Evolutionary conservation across 1,284 basidiomycete species (phyloP), one percentile per base, ranked within the genome.

Genomic region (Puccinia triticina): DNA sequence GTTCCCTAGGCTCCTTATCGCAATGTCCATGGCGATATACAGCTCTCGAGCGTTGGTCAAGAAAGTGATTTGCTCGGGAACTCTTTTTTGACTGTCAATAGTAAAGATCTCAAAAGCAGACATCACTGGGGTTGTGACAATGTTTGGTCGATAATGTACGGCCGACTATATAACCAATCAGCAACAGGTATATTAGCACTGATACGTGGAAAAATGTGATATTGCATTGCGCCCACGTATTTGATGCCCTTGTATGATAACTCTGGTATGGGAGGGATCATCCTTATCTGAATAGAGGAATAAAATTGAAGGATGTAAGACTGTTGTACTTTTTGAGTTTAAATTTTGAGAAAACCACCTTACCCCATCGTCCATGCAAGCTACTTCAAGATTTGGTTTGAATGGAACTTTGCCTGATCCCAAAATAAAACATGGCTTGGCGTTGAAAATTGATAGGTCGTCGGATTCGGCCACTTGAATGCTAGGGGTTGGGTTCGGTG

Each of bases 211-310:
- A 23, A 14, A 21, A 37, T 4, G 43, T 53, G 61, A 18, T 50
- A 71, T 11, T 14, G 29, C 55, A 37, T 66, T 37, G 53, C 8
- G 34, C 72, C 23, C 48, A 74, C 72, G 32, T 74, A 74, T 32
- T 74, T 57, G 53, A 74, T 74, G 29, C 72, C 72, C 57, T 74
- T 74, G 43, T 21, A 74, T 74, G 72, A 37, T 57, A 74, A 74
- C 8, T 74, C 72, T 29, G 72, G 72, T 55, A 74, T 74, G 32
- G 72, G 72, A 53, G 72, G 72, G n/a, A 74, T 57, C 50, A 74
- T 40, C 53, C 50, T 53, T 74, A 21, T 74, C 72, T 74, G 50
- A 53, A 74, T 2, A 29, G 21, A 67, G 21, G n/a, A 46, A 48
- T 16, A 23, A 43, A 23, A 43, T n/a, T 1, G n/a, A 71, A 37